Evolutionary conservation across 2,329 filamentous ascomycete genomes (phyloP).

Genomic region (Trichoderma breve): DNA sequence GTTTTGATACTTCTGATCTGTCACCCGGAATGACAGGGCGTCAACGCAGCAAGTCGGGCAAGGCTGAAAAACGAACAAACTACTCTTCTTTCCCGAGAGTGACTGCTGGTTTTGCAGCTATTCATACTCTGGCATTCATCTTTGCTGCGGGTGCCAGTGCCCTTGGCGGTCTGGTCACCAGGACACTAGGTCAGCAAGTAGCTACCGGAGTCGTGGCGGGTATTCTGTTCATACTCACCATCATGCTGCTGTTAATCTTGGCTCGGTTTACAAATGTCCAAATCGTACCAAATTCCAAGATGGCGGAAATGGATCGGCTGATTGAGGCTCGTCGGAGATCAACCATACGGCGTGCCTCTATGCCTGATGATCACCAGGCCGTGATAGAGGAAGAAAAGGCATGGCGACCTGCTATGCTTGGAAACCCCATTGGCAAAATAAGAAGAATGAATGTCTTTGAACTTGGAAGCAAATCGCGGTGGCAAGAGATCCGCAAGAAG

Average conservation of each 20-base stretch:
- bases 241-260: constrained; percentile 61
- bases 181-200: constrained; percentile 63
- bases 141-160: constrained; percentile 67
- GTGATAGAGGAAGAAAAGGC: constrained; percentile 53
- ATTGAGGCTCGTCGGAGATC: constrained; percentile 50
- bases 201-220: constrained; percentile 67
- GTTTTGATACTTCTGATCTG: constrained; percentile 76
- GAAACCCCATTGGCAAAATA: constrained; percentile 66
- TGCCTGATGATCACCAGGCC: constrained; percentile 39
- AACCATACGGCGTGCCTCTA: constrained; percentile 44
- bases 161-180: constrained; percentile 65
- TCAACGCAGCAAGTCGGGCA: constrained; percentile 42
- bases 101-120: constrained; percentile 66
- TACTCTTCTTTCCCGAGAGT: constrained; percentile 76
- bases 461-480: constrained; percentile 64
- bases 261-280: constrained; percentile 64
- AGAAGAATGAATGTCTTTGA: constrained; percentile 71
- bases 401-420: constrained; percentile 69
- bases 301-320: constrained; percentile 53
- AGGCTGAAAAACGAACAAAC: constrained; percentile 55
- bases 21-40: constrained; percentile 67
- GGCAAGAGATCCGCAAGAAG: constrained; percentile 67
- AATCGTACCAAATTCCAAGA: constrained; percentile 64
- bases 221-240: constrained; percentile 62
- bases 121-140: constrained; percentile 68